A percentile compares a stretch with the other conserved stretches of the same genome.
Conservation (phyloP, 2,329 filamentous ascomycete genomes). For the Nemania diffusa region DNA sequence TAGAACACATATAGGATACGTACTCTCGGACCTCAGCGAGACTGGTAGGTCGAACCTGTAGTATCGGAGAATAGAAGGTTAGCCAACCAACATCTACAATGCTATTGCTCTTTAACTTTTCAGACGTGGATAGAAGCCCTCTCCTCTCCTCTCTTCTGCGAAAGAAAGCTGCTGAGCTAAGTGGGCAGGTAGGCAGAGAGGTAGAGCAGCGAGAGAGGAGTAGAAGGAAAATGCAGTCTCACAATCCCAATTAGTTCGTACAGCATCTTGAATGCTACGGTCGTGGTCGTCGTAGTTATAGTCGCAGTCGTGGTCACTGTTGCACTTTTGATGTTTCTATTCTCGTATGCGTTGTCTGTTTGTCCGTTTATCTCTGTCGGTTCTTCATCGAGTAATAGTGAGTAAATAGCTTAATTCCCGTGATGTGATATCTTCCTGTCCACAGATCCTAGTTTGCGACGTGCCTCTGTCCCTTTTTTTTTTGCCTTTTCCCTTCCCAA, state of each 20-base stretch:
- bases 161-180: too few species aligned
- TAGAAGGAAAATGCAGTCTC: conserved; percentile 50
- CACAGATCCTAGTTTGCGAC: too few species aligned
- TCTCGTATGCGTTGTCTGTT: neutral
- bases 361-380: too few species aligned
- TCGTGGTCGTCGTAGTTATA: neutral
- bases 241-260: conserved; percentile 98
- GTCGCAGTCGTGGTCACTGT: neutral
- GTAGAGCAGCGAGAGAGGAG: neutral
- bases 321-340: too few species aligned
- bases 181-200: neutral
- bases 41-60: conserved; percentile 89
- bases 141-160: neutral
- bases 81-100: neutral
- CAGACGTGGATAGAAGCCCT: neutral
- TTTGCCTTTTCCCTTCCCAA: neutral
- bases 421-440: too few species aligned
- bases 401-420: too few species aligned
- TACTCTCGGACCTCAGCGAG: conserved; percentile 96
- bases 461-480: neutral
- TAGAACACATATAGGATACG: too few species aligned
- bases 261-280: conserved; percentile 68
- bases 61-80: neutral
- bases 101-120: neutral
- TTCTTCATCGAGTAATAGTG: too few species aligned